Conservation (phyloP, 2,329 filamentous ascomycete genomes). For the Ophiostoma pallidulum region DNA sequence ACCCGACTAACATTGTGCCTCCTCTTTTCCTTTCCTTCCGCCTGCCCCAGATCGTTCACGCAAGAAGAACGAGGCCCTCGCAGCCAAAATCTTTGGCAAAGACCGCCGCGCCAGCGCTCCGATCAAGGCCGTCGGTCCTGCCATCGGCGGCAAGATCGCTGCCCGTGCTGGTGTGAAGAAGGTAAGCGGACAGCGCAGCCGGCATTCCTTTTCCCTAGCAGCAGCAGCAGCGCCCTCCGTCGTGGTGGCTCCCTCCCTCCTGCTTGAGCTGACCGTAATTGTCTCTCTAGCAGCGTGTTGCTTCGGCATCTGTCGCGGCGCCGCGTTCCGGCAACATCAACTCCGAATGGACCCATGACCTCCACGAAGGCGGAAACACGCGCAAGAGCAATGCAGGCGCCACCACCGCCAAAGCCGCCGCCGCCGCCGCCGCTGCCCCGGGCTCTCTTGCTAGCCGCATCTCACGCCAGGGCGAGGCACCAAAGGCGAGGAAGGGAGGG, state of each 20-base stretch:
- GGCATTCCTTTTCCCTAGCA: too few relatives aligned
- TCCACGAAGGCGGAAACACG: slow-evolving; percentile 39
- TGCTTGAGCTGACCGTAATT: background rate
- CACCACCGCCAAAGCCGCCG: slow-evolving; percentile 22
- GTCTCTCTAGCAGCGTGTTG: slow-evolving; percentile 20
- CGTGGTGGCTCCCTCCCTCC: background rate
- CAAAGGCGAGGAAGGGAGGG: slow-evolving; percentile 8
- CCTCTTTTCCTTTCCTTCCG: too few relatives aligned
- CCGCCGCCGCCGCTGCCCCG: slow-evolving; percentile 11
- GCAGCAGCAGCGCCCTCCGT: too few relatives aligned
- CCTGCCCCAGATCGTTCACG: slow-evolving; percentile 50
- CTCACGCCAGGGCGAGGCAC: slow-evolving; percentile 19
- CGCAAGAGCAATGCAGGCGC: background rate
- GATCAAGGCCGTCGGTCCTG: slow-evolving; percentile 26
- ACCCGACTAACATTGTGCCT: too few relatives aligned
- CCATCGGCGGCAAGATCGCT: slow-evolving; percentile 46
- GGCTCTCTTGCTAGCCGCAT: slow-evolving; percentile 40
- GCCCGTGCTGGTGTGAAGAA: slow-evolving; percentile 67
- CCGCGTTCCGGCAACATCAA: slow-evolving; percentile 42
- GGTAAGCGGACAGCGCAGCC: too few relatives aligned
- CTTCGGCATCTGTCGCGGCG: slow-evolving; percentile 22
- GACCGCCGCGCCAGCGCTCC: slow-evolving; percentile 50
- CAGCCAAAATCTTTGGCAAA: slow-evolving; percentile 59
- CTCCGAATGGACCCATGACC: slow-evolving; percentile 62
- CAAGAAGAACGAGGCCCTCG: slow-evolving; percentile 63